A percentile compares a stretch with the other conserved stretches of the same genome.
These are phyloP conservation scores for Hymenoscyphus fructigenus DNA, from an alignment of 2,329 filamentous ascomycete species.

Conservation along the genomic window DNA sequence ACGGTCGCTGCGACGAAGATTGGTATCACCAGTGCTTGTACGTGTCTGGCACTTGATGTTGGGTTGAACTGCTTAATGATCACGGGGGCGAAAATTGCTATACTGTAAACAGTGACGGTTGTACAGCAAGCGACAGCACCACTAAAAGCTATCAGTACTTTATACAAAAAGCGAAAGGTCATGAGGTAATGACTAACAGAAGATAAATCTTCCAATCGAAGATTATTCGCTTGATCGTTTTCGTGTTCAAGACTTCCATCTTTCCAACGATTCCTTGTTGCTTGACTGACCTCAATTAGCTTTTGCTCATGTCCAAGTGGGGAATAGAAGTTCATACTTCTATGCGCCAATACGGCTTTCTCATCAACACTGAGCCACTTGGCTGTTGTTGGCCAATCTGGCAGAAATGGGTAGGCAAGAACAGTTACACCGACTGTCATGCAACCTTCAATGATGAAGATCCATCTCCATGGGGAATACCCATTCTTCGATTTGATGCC, in stretches of 20 bases:
- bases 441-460: slow-evolving; percentile 39
- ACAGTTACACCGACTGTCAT: slow-evolving; percentile 22
- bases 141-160: slow-evolving; percentile 4
- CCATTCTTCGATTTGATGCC: slow-evolving; percentile 8
- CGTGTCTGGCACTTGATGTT: slow-evolving; percentile 38
- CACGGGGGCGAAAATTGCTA: slow-evolving; percentile 43
- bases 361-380: slow-evolving; percentile 47
- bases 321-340: slow-evolving; percentile 18
- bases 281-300: slow-evolving; percentile 24
- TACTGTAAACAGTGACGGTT: slow-evolving; percentile 31
- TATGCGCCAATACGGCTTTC: slow-evolving; percentile 37
- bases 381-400: slow-evolving; percentile 48
- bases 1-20: slow-evolving; percentile 39
- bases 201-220: slow-evolving; percentile 44
- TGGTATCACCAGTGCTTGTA: slow-evolving; percentile 42
- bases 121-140: slow-evolving; percentile 15
- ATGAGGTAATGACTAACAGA: slow-evolving; percentile 10
- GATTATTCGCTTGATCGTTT: slow-evolving; percentile 21
- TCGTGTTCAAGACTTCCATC: slow-evolving; percentile 20
- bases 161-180: neutral
- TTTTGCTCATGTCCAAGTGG: neutral
- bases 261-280: slow-evolving; percentile 29
- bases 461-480: slow-evolving; percentile 31
- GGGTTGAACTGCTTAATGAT: slow-evolving; percentile 41
- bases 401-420: slow-evolving; percentile 9